phyloP scores from a whole-genome alignment of 2,329 filamentous ascomycete genomes.

The Catunica adiposa region DNA sequence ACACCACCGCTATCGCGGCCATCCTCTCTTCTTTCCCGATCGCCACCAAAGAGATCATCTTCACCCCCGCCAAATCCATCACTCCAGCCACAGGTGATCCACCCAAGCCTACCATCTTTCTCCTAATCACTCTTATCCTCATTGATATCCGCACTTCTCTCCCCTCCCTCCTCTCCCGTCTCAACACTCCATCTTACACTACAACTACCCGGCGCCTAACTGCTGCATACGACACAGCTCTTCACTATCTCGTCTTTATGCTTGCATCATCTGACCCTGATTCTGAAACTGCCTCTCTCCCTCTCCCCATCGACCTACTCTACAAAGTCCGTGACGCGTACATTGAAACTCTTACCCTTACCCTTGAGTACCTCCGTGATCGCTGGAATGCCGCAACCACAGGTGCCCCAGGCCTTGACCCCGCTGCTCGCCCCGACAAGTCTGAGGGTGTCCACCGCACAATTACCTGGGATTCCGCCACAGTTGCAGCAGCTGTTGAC shows the following conservation, averaged over 20 bases:
- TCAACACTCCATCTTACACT: constrained; percentile 39
- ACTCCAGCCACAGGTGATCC: constrained; percentile 35
- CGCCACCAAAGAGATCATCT: constrained; percentile 32
- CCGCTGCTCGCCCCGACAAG: constrained; percentile 31
- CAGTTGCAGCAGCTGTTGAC: constrained; percentile 33
- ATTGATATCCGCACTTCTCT: constrained; percentile 49
- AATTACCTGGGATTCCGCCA: constrained; percentile 42
- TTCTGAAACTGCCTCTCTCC: constrained; percentile 25
- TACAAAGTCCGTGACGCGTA: constrained; percentile 44
- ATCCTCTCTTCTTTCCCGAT: constrained; percentile 39
- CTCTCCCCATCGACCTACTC: constrained; percentile 26
- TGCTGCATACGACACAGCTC: constrained; percentile 45
- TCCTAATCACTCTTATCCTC: constrained; percentile 47
- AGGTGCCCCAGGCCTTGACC: constrained; percentile 44
- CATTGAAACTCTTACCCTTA: constrained; percentile 44
- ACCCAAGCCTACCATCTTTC: constrained; percentile 23
- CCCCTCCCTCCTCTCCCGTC: constrained; percentile 40
- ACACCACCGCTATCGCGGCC: constrained; percentile 40
- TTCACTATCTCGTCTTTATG: constrained; percentile 42
- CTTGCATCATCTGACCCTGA: constrained; percentile 24
- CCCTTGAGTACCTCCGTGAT: constrained; percentile 50
- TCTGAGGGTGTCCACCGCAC: constrained; percentile 31
- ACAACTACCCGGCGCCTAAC: constrained; percentile 36
- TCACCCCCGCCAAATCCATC: constrained; percentile 27
- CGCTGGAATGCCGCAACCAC: constrained; percentile 52